Percentiles rank a stretch among this genome's conserved stretches.
These are phyloP conservation scores for Chlorencoelia australis DNA, from an alignment of 2,329 filamentous ascomycete genomes.

Conservation along the genomic window DNA sequence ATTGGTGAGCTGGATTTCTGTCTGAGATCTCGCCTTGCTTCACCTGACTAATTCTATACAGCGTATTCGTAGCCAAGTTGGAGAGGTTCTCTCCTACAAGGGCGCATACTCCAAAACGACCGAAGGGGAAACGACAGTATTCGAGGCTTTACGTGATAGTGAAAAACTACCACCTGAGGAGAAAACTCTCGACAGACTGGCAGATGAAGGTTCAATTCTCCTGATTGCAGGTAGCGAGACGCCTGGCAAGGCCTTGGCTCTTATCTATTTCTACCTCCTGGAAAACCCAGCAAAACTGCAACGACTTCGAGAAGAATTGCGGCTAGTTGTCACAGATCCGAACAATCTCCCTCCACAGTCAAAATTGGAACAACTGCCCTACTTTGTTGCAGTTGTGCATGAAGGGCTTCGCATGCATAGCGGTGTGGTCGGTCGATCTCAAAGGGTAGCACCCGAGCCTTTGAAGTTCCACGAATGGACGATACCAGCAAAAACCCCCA, in stretches of 20 bases:
- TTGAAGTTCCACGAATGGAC: constrained; percentile 14
- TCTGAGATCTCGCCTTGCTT: neutral
- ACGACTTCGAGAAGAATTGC: constrained; percentile 29
- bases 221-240: constrained; percentile 31
- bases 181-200: constrained; percentile 26
- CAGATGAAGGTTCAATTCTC: constrained; percentile 26
- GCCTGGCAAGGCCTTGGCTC: constrained; percentile 26
- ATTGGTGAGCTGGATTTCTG: constrained; percentile 6
- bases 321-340: neutral
- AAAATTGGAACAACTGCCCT: constrained; percentile 23
- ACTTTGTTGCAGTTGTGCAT: constrained; percentile 26
- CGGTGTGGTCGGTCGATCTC: constrained; percentile 24
- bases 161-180: constrained; percentile 26
- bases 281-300: constrained; percentile 23
- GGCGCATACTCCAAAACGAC: constrained; percentile 6
- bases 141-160: constrained; percentile 19
- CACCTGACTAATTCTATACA: constrained; percentile 27
- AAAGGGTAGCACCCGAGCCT: constrained; percentile 19
- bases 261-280: constrained; percentile 30
- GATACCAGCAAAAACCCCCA: constrained; percentile 26
- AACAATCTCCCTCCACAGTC: constrained; percentile 10
- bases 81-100: neutral
- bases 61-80: constrained; percentile 27
- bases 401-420: constrained; percentile 28
- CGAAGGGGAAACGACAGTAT: constrained; percentile 19